Evolutionary conservation across 495 filamentous ascomycete genomes (phyloP).

Genomic region (Halenospora varia): DNA sequence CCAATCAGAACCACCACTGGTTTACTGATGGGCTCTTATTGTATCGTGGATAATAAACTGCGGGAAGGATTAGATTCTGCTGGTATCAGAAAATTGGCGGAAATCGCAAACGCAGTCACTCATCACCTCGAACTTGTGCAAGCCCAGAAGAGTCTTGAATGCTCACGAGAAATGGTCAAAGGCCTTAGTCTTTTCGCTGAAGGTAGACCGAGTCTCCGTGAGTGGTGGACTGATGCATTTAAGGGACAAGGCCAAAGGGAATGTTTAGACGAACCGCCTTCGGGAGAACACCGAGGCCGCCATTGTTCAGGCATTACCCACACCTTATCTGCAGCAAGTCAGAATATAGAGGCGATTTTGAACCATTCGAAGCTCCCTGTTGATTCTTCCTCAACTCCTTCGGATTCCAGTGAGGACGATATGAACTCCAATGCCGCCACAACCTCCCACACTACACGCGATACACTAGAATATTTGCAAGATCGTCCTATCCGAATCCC

Average conservation of each 20-base stretch:
- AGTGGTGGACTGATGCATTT: conserved; percentile 12
- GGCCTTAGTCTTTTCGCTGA: conserved; percentile 31
- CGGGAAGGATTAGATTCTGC: conserved; percentile 25
- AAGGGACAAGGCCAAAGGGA: no score
- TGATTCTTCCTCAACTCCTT: not conserved
- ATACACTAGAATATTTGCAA: not conserved
- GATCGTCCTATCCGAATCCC: not conserved
- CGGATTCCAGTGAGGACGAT: not conserved
- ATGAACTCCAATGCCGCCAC: not conserved
- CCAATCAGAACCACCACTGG: conserved; percentile 29
- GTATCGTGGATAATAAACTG: conserved; percentile 27
- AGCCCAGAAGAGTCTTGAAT: conserved; percentile 23
- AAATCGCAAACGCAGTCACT: conserved; percentile 36
- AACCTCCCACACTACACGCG: not conserved
- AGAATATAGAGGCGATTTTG: not conserved
- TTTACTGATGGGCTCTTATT: conserved; percentile 28
- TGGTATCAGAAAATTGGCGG: conserved; percentile 29
- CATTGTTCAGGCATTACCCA: not conserved
- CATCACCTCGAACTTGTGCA: conserved; percentile 34
- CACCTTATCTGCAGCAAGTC: not conserved
- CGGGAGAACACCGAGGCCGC: not conserved
- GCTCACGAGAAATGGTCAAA: conserved; percentile 32
- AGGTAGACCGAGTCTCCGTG: conserved; percentile 18
- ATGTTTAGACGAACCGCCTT: not conserved
- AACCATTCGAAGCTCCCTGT: not conserved